Evolutionary conservation across 371 early-diverging fungal genomes (phyloP), one percentile per base, ranked within the genome.

Genomic region (Sporodiniella umbellata): DNA sequence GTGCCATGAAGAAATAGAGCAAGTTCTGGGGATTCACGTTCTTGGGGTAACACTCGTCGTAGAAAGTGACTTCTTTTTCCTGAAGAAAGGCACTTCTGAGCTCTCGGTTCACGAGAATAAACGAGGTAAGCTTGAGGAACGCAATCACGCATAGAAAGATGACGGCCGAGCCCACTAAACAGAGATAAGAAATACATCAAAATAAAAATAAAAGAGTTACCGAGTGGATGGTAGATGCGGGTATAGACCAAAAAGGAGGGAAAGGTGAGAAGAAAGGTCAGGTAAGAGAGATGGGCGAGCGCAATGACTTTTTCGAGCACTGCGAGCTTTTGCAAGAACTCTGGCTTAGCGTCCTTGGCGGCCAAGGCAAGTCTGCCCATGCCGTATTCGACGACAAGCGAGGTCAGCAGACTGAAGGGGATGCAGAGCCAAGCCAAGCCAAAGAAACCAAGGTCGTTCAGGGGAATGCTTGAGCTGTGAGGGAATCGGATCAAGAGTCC

Each of bases 41-140:
- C 56, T 69, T 59, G 2, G 95, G 95, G 54, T 94, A 94, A 17
- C 69, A 65, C 52, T 81, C 78, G 15, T 65, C 57, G 46, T 78
- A 75, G 43, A 76, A 53, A 8, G 78, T 67, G 6, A 66, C 67
- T 37, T 49, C 17, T 38, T 58, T 70, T 39, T 48, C 65, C 47
- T 49, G 28, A 21, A 71, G 35, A 50, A 58, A 78, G 12, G 67
- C 73, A 37, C 70, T 63, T 21, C 87, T 75, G 17, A 92, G 66
- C 44, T 84, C 86, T 12, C 68, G 65, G 62, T 91, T 88, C 30
- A 85, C 87, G 23, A 89, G 76, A 14, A 75, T 70, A 62, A 76
- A 92, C 1, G 93, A 92, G n/a, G 84, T 81, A 45, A 92, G 72
- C 69, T 94, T 94, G 38, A 94, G 75, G 48, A 83, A 84, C 26